These are phyloP conservation scores for Zhuliangozyma blackwelliae DNA, from an alignment of 1,139 yeast genomes.

Conservation along the genomic window DNA sequence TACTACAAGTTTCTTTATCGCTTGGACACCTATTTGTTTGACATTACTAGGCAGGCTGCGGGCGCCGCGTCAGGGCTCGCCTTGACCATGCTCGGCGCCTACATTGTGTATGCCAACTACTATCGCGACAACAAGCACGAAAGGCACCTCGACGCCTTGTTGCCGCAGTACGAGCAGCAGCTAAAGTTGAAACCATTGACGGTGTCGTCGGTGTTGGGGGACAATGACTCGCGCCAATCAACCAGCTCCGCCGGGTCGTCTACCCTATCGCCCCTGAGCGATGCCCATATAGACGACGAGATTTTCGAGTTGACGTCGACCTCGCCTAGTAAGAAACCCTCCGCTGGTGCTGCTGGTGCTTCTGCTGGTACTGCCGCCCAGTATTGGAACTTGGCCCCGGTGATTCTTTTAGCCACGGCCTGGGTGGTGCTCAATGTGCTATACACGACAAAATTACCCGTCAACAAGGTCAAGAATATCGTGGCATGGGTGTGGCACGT, in stretches of 20 bases:
- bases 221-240: slow-evolving; percentile 1
- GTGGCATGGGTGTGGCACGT: slow-evolving; percentile 60
- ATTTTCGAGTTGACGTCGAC: slow-evolving; percentile 2
- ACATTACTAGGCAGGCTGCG: slow-evolving; percentile 4
- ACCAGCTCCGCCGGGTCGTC: slow-evolving; percentile 4
- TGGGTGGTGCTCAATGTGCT: slow-evolving; percentile 41
- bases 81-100: slow-evolving; percentile 5
- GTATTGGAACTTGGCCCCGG: slow-evolving; percentile 15
- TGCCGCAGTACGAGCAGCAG: neutral
- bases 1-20: slow-evolving; percentile 8
- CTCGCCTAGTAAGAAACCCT: too few relatives aligned
- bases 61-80: slow-evolving; percentile 9
- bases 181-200: slow-evolving; percentile 6
- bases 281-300: slow-evolving; percentile 2
- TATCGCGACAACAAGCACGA: slow-evolving; percentile 2
- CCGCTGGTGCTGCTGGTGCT: too few relatives aligned
- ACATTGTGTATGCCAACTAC: slow-evolving; percentile 3
- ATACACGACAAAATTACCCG: slow-evolving; percentile 31
- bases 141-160: neutral
- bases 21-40: slow-evolving; percentile 10
- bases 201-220: slow-evolving; percentile 2
- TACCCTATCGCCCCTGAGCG: slow-evolving; percentile 5
- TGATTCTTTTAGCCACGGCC: slow-evolving; percentile 23
- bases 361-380: neutral
- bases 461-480: slow-evolving; percentile 38